Evolutionary conservation across 805 yeast species (phyloP), one percentile per base, ranked within the genome.

Genomic region (Candida silvicultrix): DNA sequence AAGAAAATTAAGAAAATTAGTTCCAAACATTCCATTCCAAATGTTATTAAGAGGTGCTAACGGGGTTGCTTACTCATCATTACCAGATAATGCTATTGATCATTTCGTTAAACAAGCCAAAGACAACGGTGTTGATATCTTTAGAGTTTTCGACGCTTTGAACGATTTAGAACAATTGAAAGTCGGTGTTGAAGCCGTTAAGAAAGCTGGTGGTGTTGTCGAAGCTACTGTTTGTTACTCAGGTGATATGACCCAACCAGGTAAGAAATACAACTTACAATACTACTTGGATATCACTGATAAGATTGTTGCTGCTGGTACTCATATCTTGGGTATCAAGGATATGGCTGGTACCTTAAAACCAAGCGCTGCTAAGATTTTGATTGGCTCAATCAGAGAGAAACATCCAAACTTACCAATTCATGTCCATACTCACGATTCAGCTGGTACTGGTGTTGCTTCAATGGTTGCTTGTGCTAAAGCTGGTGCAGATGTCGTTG

Each of bases 331-430:
- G 58, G 99, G 98, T 71, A 94, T 94, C 65, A 94, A 94, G 72
- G 99, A 94, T 73, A 94, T 94, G 99, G 99, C 99, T 48, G 99
- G 99, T 74, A 92, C 98, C 54, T 68, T 94, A 73, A 90, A 92
- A 70, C 99, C 99, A 50, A 73, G 80, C 49, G 99, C 99, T 50
- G 99, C 99, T 40, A 80, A 75, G 42, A 56, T 83, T 45, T 80
- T 94, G 64, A 78, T 94, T 57, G 80, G 90, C 49, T 72, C 87
- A 25, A 80, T 94, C 58, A 82, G 99, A 71, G 80, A 77, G 50
- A 83, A 78, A 68, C 88, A 86, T 70, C 99, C 99, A 48, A 81
- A 88, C 62, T 75, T 94, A 64, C 97, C 98, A 57, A 94, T 94
- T 64, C 99, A 94, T 66, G 97, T 94, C 40, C 99, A 94, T 71